phyloP scores from a whole-genome alignment of 2,329 filamentous ascomycete genomes.

The Botrytis hyacinthi region DNA sequence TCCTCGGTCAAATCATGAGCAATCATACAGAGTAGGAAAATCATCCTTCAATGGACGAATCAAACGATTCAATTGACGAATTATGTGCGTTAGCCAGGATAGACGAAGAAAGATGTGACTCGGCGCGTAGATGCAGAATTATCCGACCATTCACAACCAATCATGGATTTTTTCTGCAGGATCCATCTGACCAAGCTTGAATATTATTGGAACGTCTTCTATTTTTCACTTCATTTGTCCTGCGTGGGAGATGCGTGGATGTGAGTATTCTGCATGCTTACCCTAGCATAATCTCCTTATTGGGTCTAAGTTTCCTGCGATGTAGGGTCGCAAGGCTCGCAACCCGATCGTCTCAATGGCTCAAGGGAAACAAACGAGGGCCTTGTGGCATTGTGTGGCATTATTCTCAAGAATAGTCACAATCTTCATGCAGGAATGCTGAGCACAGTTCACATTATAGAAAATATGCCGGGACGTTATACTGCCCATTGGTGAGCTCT shows the following conservation, averaged over 20 bases:
- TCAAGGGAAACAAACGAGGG: slow-evolving; percentile 10
- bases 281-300: not conserved
- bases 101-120: slow-evolving; percentile 10
- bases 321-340: slow-evolving; percentile 9
- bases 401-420: slow-evolving; percentile 31
- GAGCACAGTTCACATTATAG: slow-evolving; percentile 35
- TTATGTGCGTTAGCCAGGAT: slow-evolving; percentile 23
- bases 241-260: slow-evolving; percentile 3
- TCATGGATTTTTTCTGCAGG: slow-evolving; percentile 21
- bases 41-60: slow-evolving; percentile 3
- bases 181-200: slow-evolving; percentile 18
- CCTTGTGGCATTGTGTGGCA: slow-evolving; percentile 10
- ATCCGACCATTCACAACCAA: slow-evolving; percentile 25
- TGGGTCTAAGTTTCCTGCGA: slow-evolving; percentile 11
- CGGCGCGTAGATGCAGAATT: slow-evolving; percentile 32
- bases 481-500: slow-evolving; percentile 31
- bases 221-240: slow-evolving; percentile 2
- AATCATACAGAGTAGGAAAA: slow-evolving; percentile 1
- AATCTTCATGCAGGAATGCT: slow-evolving; percentile 34
- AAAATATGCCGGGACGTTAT: slow-evolving; percentile 27
- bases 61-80: slow-evolving; percentile 28
- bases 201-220: slow-evolving; percentile 25
- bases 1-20: slow-evolving; percentile 8
- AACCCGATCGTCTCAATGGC: slow-evolving; percentile 15
- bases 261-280: slow-evolving; percentile 6